These are phyloP conservation scores for Aspergillus sclerotiicarbonarius DNA, from an alignment of 495 filamentous ascomycete genomes.

Conservation along the genomic window DNA sequence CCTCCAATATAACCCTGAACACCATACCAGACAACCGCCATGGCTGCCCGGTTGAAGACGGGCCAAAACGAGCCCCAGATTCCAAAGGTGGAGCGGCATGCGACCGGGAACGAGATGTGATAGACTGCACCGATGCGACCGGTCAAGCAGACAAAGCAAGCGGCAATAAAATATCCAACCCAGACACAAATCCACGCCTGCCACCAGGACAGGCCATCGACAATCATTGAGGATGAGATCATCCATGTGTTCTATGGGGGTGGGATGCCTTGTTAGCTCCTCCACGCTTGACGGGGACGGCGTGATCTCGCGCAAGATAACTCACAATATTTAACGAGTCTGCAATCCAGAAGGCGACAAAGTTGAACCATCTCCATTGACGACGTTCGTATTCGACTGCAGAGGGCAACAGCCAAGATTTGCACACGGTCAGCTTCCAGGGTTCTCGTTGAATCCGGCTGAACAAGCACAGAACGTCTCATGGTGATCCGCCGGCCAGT, in stretches of 20 bases:
- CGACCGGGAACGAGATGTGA: conserved; percentile 84
- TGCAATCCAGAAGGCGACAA: conserved; percentile 88
- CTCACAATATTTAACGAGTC: conserved; percentile 89
- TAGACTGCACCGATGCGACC: conserved; percentile 89
- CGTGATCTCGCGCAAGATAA: conserved; percentile 7
- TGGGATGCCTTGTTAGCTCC: not conserved
- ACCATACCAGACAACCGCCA: conserved; percentile 77
- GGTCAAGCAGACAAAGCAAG: conserved; percentile 69
- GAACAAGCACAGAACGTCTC: conserved; percentile 7
- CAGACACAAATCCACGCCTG: conserved; percentile 89
- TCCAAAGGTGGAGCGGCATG: conserved; percentile 72
- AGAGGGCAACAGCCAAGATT: conserved; percentile 6
- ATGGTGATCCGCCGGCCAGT: conserved; percentile 5
- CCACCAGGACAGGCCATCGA: conserved; percentile 86
- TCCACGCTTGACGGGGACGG: no score
- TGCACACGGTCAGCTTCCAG: conserved; percentile 19
- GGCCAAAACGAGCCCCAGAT: conserved; percentile 90
- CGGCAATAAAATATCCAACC: conserved; percentile 79
- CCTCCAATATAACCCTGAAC: conserved; percentile 85
- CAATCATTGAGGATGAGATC: conserved; percentile 84
- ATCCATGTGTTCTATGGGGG: conserved; percentile 81
- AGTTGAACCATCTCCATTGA: conserved; percentile 87
- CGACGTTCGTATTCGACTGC: conserved; percentile 77
- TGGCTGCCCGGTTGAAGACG: conserved; percentile 83
- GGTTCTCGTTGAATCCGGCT: not conserved